A percentile compares a stretch with the other conserved stretches of the same genome.
Evolutionary conservation across 306 rosid genomes (phyloP).

Genomic region (Citrullus mucosospermus): DNA sequence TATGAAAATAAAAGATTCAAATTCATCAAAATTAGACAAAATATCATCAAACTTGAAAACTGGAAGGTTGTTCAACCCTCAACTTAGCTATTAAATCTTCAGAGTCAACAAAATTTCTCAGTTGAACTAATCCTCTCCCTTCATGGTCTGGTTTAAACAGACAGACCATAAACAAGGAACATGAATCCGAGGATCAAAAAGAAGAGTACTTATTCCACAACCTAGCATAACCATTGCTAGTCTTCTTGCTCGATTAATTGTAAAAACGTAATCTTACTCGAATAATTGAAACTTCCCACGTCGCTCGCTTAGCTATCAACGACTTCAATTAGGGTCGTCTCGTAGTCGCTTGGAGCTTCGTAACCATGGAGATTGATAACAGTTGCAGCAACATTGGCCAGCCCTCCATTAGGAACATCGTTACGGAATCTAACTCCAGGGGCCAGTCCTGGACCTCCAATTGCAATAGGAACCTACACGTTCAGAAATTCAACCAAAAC

Average conservation of each 20-base stretch:
- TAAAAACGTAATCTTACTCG: neutral
- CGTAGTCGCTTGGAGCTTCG: constrained; percentile 90
- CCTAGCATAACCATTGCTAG: neutral
- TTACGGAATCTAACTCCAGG: constrained; percentile 60
- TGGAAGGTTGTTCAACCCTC: neutral
- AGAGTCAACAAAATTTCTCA: constrained; percentile 3
- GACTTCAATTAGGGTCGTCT: constrained; percentile 70
- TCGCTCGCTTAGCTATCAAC: constrained; percentile 23
- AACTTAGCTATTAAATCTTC: neutral
- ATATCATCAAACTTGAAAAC: neutral
- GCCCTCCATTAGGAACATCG: constrained; percentile 69
- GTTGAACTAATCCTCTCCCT: neutral
- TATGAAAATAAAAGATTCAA: neutral
- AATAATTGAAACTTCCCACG: neutral
- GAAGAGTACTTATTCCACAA: neutral
- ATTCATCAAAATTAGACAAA: neutral
- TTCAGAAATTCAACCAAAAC: neutral
- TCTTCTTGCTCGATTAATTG: neutral
- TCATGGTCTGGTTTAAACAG: neutral
- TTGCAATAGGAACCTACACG: constrained; percentile 78
- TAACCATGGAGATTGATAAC: constrained; percentile 93
- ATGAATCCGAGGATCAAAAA: neutral
- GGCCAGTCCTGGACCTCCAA: constrained; percentile 87
- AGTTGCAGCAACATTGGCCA: constrained; percentile 93
- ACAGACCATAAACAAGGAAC: neutral